These are phyloP conservation scores for Pezicula carpinea DNA, from an alignment of 2,329 filamentous ascomycete species.

Conservation along the genomic window DNA sequence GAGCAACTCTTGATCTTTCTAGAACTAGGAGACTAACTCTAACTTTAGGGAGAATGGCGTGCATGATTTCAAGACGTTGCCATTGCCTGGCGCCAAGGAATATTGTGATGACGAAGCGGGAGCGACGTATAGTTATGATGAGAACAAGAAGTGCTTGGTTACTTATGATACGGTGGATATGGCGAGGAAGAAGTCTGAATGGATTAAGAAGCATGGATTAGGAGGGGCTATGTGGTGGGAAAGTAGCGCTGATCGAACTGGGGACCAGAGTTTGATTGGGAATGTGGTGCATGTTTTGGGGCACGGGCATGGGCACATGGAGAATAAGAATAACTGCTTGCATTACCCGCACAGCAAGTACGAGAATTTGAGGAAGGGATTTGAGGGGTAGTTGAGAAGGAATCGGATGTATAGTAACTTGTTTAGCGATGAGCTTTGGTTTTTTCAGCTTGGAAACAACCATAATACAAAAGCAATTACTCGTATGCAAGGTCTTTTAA, in stretches of 20 bases:
- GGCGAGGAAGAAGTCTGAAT: slow-evolving; percentile 65
- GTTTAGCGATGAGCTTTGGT: no score
- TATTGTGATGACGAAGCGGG: slow-evolving; percentile 56
- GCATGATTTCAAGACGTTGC: slow-evolving; percentile 85
- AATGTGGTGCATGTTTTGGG: slow-evolving; percentile 56
- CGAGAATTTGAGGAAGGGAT: slow-evolving; percentile 60
- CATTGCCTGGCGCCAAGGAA: slow-evolving; percentile 62
- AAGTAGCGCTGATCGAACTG: slow-evolving; percentile 69
- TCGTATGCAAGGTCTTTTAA: no score
- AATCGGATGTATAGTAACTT: slow-evolving; percentile 12
- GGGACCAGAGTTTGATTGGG: slow-evolving; percentile 62
- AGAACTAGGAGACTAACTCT: no score
- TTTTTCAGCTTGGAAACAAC: no score
- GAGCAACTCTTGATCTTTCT: no score
- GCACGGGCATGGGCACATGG: slow-evolving; percentile 51
- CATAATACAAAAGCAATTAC: no score
- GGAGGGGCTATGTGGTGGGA: slow-evolving; percentile 97
- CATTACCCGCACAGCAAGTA: slow-evolving; percentile 64
- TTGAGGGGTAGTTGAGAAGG: slow-evolving; percentile 46
- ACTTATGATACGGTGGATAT: slow-evolving; percentile 72
- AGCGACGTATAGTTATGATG: slow-evolving; percentile 76
- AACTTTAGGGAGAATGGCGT: slow-evolving; percentile 82
- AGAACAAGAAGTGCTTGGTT: slow-evolving; percentile 59
- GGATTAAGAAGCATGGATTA: slow-evolving; percentile 60
- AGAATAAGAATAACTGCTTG: slow-evolving; percentile 54